Conservation (phyloP, 495 filamentous ascomycete species). For the Hypoxylon lienhwacheense region DNA sequence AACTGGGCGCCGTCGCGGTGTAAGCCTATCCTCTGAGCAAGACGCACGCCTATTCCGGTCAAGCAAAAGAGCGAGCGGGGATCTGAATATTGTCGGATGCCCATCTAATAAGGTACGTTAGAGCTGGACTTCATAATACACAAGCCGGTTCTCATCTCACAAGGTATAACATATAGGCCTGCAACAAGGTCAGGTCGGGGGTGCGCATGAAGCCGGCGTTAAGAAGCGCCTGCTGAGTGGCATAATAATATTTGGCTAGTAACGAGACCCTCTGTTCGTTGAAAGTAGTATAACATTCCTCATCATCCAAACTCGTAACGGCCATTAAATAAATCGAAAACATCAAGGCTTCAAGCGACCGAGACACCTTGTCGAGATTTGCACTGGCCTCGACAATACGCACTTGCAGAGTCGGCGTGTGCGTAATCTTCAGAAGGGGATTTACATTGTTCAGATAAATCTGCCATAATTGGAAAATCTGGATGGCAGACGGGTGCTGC, state of each 20-base stretch:
- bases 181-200: slow-evolving; percentile 55
- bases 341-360: slow-evolving; percentile 56
- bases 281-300: slow-evolving; percentile 54
- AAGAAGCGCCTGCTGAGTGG: slow-evolving; percentile 57
- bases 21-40: slow-evolving; percentile 67
- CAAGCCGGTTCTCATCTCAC: slow-evolving; percentile 40
- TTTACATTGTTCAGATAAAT: slow-evolving; percentile 69
- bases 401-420: slow-evolving; percentile 63
- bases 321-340: slow-evolving; percentile 60
- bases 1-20: slow-evolving; percentile 66
- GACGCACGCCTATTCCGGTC: slow-evolving; percentile 66
- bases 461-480: slow-evolving; percentile 76
- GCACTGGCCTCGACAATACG: slow-evolving; percentile 54
- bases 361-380: slow-evolving; percentile 51
- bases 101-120: slow-evolving; percentile 42
- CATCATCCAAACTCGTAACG: slow-evolving; percentile 54
- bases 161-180: slow-evolving; percentile 59
- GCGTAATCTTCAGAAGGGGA: slow-evolving; percentile 68
- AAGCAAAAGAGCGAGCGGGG: slow-evolving; percentile 55
- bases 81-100: slow-evolving; percentile 51
- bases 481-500: slow-evolving; percentile 66
- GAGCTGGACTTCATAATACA: slow-evolving; percentile 29
- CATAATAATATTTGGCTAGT: slow-evolving; percentile 52
- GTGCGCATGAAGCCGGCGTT: slow-evolving; percentile 61
- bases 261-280: slow-evolving; percentile 48